phyloP scores from a whole-genome alignment of 441 rosid genomes.

The Aleurites moluccanus region DNA sequence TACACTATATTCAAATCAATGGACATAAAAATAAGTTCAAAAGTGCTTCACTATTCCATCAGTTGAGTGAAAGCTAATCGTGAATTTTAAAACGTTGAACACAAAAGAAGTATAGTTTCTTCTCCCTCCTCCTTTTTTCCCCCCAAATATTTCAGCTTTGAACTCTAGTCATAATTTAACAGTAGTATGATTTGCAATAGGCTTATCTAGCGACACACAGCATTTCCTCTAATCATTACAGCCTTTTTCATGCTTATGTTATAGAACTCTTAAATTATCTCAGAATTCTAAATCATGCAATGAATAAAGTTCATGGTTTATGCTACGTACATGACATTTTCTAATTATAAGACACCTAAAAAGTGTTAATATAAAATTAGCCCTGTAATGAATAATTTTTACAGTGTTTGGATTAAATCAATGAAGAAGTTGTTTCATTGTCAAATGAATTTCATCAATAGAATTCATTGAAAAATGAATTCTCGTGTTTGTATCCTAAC shows the following conservation, averaged over 20 bases:
- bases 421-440: no score
- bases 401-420: no score
- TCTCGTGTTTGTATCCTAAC: no score
- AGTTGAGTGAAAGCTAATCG: background rate
- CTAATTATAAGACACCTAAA: no score
- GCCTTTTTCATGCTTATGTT: background rate
- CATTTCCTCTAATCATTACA: background rate
- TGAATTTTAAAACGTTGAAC: background rate
- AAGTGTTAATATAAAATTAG: no score
- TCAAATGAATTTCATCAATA: no score
- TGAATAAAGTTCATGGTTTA: no score
- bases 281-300: background rate
- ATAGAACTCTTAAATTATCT: background rate
- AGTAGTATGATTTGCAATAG: background rate
- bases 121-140: no score
- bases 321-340: no score
- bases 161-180: background rate
- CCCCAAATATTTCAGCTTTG: background rate
- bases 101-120: background rate
- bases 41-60: background rate
- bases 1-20: conserved; percentile 20
- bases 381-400: no score
- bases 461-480: no score
- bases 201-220: background rate
- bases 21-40: background rate